Conservation (phyloP, 208 protist species). For the Porcisia deanei region DNA sequence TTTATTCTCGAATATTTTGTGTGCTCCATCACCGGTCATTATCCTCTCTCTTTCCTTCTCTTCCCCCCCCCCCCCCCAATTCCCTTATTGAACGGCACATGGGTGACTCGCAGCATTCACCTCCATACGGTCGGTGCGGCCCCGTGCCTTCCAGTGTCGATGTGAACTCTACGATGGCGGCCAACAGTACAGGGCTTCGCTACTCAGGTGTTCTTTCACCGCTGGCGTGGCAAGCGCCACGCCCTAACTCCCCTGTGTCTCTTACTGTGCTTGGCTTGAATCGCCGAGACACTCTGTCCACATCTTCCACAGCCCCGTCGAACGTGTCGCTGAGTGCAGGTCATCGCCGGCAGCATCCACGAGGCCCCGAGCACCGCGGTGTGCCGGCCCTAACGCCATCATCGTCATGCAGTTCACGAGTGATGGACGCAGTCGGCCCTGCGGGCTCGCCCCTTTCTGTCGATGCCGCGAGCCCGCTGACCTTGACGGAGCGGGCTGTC, state of each 20-base stretch:
- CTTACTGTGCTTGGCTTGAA: constrained; percentile 6
- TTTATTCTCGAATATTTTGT: neutral
- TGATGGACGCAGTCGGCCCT: neutral
- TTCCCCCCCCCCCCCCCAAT: no score
- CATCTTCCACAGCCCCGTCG: constrained; percentile 2
- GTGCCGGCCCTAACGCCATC: neutral
- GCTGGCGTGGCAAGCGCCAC: constrained; percentile 2
- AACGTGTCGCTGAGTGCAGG: neutral
- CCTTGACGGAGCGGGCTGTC: neutral
- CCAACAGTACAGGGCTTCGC: neutral
- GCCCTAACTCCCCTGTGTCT: neutral
- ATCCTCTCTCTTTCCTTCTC: neutral
- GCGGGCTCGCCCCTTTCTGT: neutral
- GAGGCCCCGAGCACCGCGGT: neutral
- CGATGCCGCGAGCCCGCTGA: neutral
- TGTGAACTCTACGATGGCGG: constrained; percentile 5
- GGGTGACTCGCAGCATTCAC: constrained; percentile 6
- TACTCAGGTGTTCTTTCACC: constrained; percentile 17
- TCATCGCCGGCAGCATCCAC: neutral
- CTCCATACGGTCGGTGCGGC: constrained; percentile 1
- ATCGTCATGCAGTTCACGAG: neutral
- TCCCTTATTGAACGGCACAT: neutral
- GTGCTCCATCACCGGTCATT: neutral
- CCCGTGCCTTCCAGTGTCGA: neutral
- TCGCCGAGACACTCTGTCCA: constrained; percentile 11